Conservation (phyloP, 164 flowering plant species). For the Liriodendron chinense region DNA sequence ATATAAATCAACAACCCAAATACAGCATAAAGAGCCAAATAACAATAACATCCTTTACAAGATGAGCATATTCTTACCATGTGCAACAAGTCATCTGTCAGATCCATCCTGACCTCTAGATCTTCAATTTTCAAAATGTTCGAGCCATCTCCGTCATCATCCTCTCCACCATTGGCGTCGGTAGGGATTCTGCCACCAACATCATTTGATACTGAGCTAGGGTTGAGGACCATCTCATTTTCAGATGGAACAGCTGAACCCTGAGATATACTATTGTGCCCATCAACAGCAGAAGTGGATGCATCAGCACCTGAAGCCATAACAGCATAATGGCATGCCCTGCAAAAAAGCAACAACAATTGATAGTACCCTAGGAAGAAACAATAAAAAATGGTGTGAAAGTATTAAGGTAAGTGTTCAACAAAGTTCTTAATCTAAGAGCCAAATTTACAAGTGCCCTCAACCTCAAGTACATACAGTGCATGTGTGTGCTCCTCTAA, state of each 20-base stretch:
- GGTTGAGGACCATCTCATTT: slow-evolving; percentile 32
- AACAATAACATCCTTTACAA: background rate
- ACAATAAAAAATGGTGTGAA: background rate
- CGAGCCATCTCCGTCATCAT: slow-evolving; percentile 28
- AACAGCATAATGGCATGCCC: slow-evolving; percentile 28
- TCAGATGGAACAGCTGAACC: slow-evolving; percentile 22
- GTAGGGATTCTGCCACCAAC: slow-evolving; percentile 22
- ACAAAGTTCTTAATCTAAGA: background rate
- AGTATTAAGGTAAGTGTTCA: background rate
- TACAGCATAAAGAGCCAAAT: background rate
- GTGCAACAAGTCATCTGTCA: slow-evolving; percentile 92
- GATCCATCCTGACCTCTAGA: slow-evolving; percentile 72
- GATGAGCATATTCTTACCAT: slow-evolving; percentile 49
- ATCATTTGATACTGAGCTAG: slow-evolving; percentile 26
- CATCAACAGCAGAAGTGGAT: slow-evolving; percentile 26
- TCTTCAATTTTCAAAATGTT: slow-evolving; percentile 41
- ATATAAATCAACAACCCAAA: background rate
- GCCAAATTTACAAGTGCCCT: background rate
- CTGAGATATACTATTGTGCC: slow-evolving; percentile 18
- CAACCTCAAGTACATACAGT: no score
- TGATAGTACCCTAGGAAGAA: background rate
- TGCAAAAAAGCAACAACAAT: slow-evolving; percentile 10
- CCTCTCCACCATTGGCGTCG: slow-evolving; percentile 25
- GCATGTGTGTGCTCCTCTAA: no score
- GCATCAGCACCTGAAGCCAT: slow-evolving; percentile 22